These are phyloP conservation scores for Toxicodendron radicans DNA, from an alignment of 345 rosid species.

Conservation along the genomic window DNA sequence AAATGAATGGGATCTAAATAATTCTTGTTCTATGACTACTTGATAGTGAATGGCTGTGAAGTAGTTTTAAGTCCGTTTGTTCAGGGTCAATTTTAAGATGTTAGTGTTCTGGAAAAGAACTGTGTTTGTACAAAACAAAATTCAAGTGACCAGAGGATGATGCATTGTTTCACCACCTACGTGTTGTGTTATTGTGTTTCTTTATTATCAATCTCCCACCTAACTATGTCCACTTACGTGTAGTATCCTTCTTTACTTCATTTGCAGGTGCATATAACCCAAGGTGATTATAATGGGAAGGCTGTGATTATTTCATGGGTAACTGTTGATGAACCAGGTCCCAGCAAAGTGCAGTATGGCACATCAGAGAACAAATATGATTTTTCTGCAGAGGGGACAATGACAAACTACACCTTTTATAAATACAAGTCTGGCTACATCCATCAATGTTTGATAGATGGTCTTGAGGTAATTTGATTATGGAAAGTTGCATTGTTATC, in stretches of 20 bases:
- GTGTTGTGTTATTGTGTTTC: not conserved
- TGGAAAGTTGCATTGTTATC: slow-evolving; percentile 7
- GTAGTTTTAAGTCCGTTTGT: not conserved
- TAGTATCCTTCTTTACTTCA: slow-evolving; percentile 10
- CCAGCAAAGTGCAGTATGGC: slow-evolving; percentile 63
- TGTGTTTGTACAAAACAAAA: not conserved
- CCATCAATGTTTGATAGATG: slow-evolving; percentile 76
- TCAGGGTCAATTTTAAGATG: not conserved
- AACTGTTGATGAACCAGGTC: slow-evolving; percentile 66
- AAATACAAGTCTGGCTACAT: slow-evolving; percentile 80
- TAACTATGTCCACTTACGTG: not conserved
- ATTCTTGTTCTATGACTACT: not conserved
- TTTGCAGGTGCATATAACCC: slow-evolving; percentile 82
- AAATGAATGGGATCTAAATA: not conserved
- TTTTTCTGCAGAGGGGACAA: slow-evolving; percentile 58
- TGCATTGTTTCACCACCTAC: not conserved
- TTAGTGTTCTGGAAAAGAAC: not conserved
- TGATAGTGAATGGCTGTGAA: not conserved
- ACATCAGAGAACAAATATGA: slow-evolving; percentile 42
- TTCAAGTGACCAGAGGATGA: not conserved
- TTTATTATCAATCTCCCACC: slow-evolving; percentile 1
- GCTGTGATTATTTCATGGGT: slow-evolving; percentile 93
- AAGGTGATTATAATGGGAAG: slow-evolving; percentile 89
- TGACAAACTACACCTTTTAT: slow-evolving; percentile 69
- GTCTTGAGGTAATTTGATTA: slow-evolving; percentile 63